A percentile compares a stretch with the other conserved stretches of the same genome.
phyloP scores from a whole-genome alignment of 768 basidiomycete genomes.

The Tylopilus balloui region DNA sequence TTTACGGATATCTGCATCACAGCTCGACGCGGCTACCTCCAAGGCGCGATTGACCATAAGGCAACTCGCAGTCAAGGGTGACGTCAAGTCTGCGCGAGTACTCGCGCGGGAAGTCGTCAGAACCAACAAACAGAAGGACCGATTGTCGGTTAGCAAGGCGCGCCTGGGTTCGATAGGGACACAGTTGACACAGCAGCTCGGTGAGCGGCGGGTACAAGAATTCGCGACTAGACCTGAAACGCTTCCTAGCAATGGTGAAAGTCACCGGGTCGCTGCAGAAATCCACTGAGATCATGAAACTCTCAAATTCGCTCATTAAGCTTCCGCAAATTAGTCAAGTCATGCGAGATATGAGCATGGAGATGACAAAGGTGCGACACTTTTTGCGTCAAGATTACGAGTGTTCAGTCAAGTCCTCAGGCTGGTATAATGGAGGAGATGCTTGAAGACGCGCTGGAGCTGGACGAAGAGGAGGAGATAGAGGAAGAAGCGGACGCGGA shows the following conservation, averaged over 20 bases:
- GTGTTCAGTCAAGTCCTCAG: conserved; percentile 38
- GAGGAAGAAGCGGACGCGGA: conserved; percentile 97
- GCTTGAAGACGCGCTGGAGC: conserved; percentile 87
- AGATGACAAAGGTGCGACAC: conserved; percentile 89
- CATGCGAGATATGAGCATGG: conserved; percentile 99
- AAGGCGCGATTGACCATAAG: conserved; percentile 82
- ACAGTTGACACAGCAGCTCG: conserved; percentile 88
- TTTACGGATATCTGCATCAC: conserved; percentile 11
- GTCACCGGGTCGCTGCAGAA: conserved; percentile 97
- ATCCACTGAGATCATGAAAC: conserved; percentile 98
- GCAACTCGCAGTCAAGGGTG: conserved; percentile 85
- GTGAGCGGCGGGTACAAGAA: conserved; percentile 43
- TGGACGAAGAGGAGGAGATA: conserved; percentile 92
- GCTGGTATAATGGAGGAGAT: conserved; percentile 98
- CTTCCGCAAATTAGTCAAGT: conserved; percentile 87
- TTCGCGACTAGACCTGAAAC: not conserved
- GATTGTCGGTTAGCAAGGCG: conserved; percentile 89
- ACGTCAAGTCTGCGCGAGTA: conserved; percentile 88
- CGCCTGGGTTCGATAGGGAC: conserved; percentile 84
- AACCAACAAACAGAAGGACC: conserved; percentile 91
- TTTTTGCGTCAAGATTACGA: not conserved
- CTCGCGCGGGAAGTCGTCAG: conserved; percentile 92
- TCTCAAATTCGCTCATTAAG: conserved; percentile 88
- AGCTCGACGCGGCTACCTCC: conserved; percentile 79
- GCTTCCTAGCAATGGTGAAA: conserved; percentile 78